Base-by-base conservation (phyloP, 2,329 filamentous ascomycete genomes). In the Neofusicoccum sp. region DNA sequence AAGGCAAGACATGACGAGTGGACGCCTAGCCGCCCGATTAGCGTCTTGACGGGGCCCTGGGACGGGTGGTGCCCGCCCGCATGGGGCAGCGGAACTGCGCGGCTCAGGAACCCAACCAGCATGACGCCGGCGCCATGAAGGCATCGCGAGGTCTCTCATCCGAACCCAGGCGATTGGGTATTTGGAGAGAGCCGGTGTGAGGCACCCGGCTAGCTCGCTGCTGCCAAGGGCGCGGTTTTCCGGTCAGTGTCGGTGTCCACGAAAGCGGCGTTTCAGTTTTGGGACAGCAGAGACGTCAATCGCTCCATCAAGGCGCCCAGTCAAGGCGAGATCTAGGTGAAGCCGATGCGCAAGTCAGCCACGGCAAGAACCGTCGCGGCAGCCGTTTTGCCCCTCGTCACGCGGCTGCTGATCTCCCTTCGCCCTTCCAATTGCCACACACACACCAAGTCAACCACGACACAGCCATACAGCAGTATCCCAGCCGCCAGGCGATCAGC, bases 331-430 rank as follows among this genome's bases (percentile, higher is more conserved):
- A 40, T 54, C 49, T 31, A 38, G 24, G 49, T 54, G 28, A 54
- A 40, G 36, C 14, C 36, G 49, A 54, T 40, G 49, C 26, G 49
- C 43, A 45, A 47, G 43, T 47, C 43, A 40, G 26, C 34, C 36
- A 40, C 49, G 49, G 49, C 49, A 54, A 40, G 26, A 54, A 41
- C 49, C 49, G 49, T 54, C 49, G 11, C 24, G 6, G 31, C 49
- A 56, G 28, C 34, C 26, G 33, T 20, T 31, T 41, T 30, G 14
- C 16, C 49, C 38, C 49, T 40, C 36, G 51, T 56, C 51, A 56
- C 51, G 51, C 51, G 38, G 51, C 51, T 56, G 51, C 51, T 41
- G 51, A 56, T 56, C 51, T 56, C 51, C 51, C 51, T 56, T 43
- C 20, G 45, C 14, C 14, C 14, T 20, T 26, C 20, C 36, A 43